These are phyloP conservation scores for Moricandia moricandioides DNA, from an alignment of 345 rosid species.

Conservation along the genomic window DNA sequence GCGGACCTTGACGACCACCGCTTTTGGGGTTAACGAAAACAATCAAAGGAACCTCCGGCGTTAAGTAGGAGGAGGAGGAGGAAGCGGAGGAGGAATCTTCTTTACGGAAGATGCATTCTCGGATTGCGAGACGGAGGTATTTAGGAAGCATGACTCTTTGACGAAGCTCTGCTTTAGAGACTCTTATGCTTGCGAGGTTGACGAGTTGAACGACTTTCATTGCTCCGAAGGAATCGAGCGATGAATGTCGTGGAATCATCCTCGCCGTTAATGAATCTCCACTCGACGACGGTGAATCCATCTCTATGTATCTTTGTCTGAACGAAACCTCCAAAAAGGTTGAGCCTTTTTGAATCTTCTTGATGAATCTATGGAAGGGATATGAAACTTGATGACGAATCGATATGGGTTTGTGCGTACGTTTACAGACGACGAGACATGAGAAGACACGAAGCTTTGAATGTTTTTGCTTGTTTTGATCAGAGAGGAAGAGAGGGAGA, in stretches of 20 bases:
- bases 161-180: conserved; percentile 67
- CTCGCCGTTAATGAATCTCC: conserved; percentile 48
- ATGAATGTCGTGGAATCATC: conserved; percentile 58
- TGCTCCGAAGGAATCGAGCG: conserved; percentile 50
- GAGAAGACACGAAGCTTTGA: neutral
- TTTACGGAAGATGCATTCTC: conserved; percentile 52
- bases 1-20: conserved; percentile 82
- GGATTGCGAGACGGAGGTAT: conserved; percentile 68
- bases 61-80: neutral
- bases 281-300: conserved; percentile 50
- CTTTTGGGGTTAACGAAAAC: conserved; percentile 80
- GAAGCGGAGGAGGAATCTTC: conserved; percentile 37
- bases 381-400: neutral
- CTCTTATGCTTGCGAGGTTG: conserved; percentile 62
- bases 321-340: neutral
- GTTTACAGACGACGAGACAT: neutral
- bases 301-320: conserved; percentile 20
- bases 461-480: neutral
- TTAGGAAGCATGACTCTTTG: conserved; percentile 56
- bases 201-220: conserved; percentile 60
- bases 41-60: conserved; percentile 72
- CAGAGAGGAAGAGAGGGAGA: conserved; percentile 12
- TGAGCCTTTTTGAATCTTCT: neutral
- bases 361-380: neutral
- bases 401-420: neutral